phyloP scores from a whole-genome alignment of 1,284 basidiomycete species.

The Rhodotorula sp. region DNA sequence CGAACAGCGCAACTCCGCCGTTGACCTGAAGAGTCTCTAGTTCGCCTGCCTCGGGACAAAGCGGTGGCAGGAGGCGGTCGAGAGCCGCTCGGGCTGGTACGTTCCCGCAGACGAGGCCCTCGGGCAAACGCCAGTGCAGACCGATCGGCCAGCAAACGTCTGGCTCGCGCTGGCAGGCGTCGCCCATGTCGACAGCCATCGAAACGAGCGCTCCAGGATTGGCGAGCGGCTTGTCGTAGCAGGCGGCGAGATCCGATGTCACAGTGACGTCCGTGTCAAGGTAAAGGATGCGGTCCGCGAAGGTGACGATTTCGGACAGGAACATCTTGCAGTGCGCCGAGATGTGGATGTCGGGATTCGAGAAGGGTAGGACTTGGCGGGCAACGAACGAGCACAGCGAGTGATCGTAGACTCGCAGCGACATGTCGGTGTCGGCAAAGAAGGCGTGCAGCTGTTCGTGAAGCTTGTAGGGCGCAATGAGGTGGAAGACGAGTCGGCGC shows the following conservation, averaged over 20 bases:
- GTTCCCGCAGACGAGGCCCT: slow-evolving; percentile 34
- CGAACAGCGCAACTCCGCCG: slow-evolving; percentile 36
- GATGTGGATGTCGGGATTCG: slow-evolving; percentile 36
- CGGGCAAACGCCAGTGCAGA: slow-evolving; percentile 27
- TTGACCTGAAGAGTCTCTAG: slow-evolving; percentile 40
- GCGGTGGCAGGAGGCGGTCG: not conserved
- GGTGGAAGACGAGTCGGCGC: slow-evolving; percentile 30
- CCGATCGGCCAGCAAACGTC: slow-evolving; percentile 40
- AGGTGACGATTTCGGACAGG: slow-evolving; percentile 36
- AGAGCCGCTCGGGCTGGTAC: slow-evolving; percentile 3
- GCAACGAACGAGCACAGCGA: slow-evolving; percentile 22
- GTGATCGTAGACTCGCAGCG: slow-evolving; percentile 37
- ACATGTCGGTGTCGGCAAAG: slow-evolving; percentile 9
- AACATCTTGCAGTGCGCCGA: slow-evolving; percentile 43
- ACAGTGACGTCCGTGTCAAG: slow-evolving; percentile 41
- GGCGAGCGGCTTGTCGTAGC: slow-evolving; percentile 25
- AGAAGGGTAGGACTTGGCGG: slow-evolving; percentile 30
- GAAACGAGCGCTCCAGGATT: slow-evolving; percentile 25
- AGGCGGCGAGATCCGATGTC: slow-evolving; percentile 25
- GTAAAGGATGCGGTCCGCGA: slow-evolving; percentile 35
- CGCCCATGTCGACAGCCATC: slow-evolving; percentile 41
- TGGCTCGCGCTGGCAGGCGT: slow-evolving; percentile 35
- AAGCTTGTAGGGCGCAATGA: slow-evolving; percentile 24
- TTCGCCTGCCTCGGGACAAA: slow-evolving; percentile 27
- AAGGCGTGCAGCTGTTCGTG: slow-evolving; percentile 20